Evolutionary conservation across 257 asterid genomes (phyloP).

Genomic region (Pogostemon cablin): DNA sequence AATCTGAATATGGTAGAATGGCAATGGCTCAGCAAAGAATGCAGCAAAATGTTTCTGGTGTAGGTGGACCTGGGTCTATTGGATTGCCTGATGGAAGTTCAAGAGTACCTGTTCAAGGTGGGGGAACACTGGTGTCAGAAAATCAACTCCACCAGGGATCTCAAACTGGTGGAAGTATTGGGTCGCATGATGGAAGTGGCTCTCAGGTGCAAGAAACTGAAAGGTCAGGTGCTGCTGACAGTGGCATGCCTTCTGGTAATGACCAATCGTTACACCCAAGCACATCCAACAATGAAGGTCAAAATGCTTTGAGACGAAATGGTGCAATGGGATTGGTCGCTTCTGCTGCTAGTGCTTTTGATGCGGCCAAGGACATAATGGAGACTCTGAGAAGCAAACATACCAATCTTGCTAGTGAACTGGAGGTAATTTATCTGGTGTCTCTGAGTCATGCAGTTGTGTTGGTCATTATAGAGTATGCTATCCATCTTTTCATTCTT

Average conservation of each 20-base stretch:
- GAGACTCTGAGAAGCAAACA: slow-evolving; percentile 95
- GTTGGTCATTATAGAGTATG: slow-evolving; percentile 20
- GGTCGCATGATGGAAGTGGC: slow-evolving; percentile 74
- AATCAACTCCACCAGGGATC: slow-evolving; percentile 79
- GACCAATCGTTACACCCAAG: slow-evolving; percentile 72
- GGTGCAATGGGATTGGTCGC: slow-evolving; percentile 83
- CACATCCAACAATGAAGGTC: slow-evolving; percentile 73
- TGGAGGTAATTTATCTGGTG: slow-evolving; percentile 64
- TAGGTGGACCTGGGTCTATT: slow-evolving; percentile 52
- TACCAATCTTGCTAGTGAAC: slow-evolving; percentile 95
- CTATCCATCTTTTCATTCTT: slow-evolving; percentile 18
- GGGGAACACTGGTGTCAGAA: slow-evolving; percentile 65
- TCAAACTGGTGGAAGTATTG: slow-evolving; percentile 71
- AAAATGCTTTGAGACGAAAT: slow-evolving; percentile 77
- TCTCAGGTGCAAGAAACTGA: slow-evolving; percentile 86
- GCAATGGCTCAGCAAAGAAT: slow-evolving; percentile 98
- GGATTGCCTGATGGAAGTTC: slow-evolving; percentile 77
- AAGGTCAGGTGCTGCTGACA: slow-evolving; percentile 68
- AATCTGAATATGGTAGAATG: slow-evolving; percentile 93
- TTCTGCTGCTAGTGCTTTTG: slow-evolving; percentile 96
- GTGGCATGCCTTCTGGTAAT: slow-evolving; percentile 65
- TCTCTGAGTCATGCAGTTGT: slow-evolving; percentile 26
- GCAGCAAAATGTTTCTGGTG: slow-evolving; percentile 83
- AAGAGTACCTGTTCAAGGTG: slow-evolving; percentile 67
- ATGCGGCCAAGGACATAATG: slow-evolving; percentile 99